A percentile compares a stretch with the other conserved stretches of the same genome.
Conservation (phyloP, 2,329 filamentous ascomycete species). For the Verticillium longisporum region DNA sequence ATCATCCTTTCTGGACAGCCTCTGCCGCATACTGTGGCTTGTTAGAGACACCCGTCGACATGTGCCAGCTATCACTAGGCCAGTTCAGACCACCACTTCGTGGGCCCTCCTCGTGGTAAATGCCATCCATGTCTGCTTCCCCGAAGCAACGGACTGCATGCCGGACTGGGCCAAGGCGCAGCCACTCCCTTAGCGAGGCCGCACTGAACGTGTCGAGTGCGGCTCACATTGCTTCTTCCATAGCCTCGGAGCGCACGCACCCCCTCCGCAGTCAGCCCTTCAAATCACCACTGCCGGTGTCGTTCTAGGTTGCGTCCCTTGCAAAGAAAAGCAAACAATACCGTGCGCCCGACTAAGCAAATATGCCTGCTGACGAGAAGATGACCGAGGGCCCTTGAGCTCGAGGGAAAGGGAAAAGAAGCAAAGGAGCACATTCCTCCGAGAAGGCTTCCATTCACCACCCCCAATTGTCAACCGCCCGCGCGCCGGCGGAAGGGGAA, state of each 20-base stretch:
- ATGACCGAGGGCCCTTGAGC: not conserved
- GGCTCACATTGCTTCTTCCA: not conserved
- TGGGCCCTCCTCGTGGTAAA: not conserved
- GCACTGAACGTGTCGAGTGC: not conserved
- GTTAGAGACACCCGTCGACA: not conserved
- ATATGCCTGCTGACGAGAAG: not conserved
- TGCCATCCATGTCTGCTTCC: not conserved
- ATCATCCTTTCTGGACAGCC: not conserved
- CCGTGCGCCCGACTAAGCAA: not conserved
- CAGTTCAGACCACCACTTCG: not conserved
- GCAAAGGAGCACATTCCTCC: not conserved
- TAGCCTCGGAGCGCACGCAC: not conserved
- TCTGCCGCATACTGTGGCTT: not conserved
- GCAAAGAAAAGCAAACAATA: not conserved
- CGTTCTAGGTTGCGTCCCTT: not conserved
- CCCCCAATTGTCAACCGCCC: not conserved
- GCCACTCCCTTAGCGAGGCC: not conserved
- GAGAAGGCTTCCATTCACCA: not conserved
- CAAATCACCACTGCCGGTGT: not conserved
- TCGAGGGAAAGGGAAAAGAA: not conserved
- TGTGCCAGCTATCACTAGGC: not conserved
- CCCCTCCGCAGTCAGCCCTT: not conserved
- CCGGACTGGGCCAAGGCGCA: not conserved
- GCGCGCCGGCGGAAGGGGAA: not conserved
- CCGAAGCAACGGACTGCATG: not conserved